Evolutionary conservation across 148 eudicot genomes (phyloP), one percentile per base, ranked within the genome.

Genomic region (Spergularia bocconei): DNA sequence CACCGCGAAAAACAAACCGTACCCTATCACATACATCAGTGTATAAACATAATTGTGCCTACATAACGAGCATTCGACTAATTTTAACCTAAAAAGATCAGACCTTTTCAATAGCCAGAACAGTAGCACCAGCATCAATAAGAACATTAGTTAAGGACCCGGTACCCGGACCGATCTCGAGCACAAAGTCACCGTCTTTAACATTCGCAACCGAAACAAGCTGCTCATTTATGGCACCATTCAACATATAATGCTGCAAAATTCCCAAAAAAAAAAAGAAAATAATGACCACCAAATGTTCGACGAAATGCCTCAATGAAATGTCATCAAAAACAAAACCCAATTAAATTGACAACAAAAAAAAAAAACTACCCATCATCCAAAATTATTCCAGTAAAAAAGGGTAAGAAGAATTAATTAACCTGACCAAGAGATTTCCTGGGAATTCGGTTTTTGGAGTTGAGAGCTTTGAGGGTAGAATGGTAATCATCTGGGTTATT

Each of bases 401-500:
- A 23, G 66, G 57, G 77, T 5, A 17, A 5, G 17, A 25, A 62
- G n/a, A 53, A 60, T 63, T 11, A 1, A 10, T 14, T 13, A 64
- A 94, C 98, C 90, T 94, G 98, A 64, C 98, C 98, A 36, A 94
- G 98, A 48, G 98, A 91, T 84, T 94, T 94, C 44, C 97, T 82
- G 12, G 98, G 98, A 38, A 81, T 82, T 4, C 97, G 93, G 79
- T 84, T 88, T 76, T 77, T 86, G 78, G 97, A 91, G 78, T 93
- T 94, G 86, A 94, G 98, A 53, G 98, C 93, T 81, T 82, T 85
- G 77, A 94, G 88, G 58, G 98, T 94, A 61, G 96, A 83, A 69
- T 89, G 86, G 74, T 94, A 94, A 71, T 91, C 97, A 76, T 94
- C 98, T 62, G 82, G 50, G 73, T 77, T 83, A n/a, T 74, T 36